A percentile compares a stretch with the other conserved stretches of the same genome.
Conservation (phyloP, 2,329 filamentous ascomycete species). For the Pezizomycotina sp. region DNA sequence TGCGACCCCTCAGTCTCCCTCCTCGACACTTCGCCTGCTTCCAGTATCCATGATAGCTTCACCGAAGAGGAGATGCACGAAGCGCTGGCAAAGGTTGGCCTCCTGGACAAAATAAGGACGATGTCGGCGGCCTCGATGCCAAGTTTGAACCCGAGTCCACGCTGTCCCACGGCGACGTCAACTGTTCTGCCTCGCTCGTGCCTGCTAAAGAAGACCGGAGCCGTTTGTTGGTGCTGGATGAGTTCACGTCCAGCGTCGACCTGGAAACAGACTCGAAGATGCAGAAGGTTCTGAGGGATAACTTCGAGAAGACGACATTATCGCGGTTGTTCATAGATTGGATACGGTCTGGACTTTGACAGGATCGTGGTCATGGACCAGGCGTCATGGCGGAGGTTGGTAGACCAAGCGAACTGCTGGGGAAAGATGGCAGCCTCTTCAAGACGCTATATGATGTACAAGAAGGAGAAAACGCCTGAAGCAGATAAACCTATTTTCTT, state of each 20-base stretch:
- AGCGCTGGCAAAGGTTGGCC: conserved; percentile 8
- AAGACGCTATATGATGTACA: conserved; percentile 13
- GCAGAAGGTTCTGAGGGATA: conserved; percentile 9
- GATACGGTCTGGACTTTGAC: conserved; percentile 42
- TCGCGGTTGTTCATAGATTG: conserved; percentile 12
- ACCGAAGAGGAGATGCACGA: conserved; percentile 6
- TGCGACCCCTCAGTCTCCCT: no score
- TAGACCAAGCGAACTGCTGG: conserved; percentile 60
- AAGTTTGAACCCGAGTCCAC: conserved; percentile 14
- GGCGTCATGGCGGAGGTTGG: conserved; percentile 85
- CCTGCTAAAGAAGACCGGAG: conserved; percentile 12
- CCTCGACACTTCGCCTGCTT: no score
- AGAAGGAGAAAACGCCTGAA: no score
- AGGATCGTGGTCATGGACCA: conserved; percentile 83
- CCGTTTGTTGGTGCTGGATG: conserved; percentile 13
- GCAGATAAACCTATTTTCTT: no score
- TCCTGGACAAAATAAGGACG: conserved; percentile 11
- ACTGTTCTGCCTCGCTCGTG: no score
- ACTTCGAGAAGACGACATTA: conserved; percentile 12
- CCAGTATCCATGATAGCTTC: conserved; percentile 7
- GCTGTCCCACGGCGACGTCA: conserved; percentile 11
- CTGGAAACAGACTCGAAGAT: conserved; percentile 16
- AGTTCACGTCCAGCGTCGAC: conserved; percentile 18
- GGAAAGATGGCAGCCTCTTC: conserved; percentile 55
- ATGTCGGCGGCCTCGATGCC: conserved; percentile 6